Conservation (phyloP, 371 early-diverging fungal species). For the Lichtheimia ramosa region DNA sequence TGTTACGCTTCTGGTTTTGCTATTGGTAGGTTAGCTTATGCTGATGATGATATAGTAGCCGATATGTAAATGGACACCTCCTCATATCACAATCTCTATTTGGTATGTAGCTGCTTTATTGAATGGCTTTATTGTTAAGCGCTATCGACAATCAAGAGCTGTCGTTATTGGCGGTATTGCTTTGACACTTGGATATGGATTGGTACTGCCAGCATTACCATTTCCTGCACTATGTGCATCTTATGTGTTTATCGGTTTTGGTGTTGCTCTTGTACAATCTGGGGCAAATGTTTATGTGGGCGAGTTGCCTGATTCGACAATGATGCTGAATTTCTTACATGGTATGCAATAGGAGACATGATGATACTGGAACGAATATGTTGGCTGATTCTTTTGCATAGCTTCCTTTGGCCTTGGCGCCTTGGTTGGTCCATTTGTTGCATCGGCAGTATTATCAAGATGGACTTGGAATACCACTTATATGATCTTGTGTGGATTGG, state of each 20-base stretch:
- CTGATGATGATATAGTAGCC: too few relatives aligned
- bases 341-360: constrained; percentile 8
- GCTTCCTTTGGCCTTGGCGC: constrained; percentile 27
- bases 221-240: constrained; percentile 20
- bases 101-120: constrained; percentile 14
- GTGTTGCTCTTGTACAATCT: constrained; percentile 18
- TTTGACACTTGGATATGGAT: constrained; percentile 9
- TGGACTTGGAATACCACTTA: constrained; percentile 18
- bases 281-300: constrained; percentile 20
- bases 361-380: not conserved
- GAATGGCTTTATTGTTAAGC: constrained; percentile 18
- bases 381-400: not conserved
- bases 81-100: not conserved
- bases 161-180: constrained; percentile 12
- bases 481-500: constrained; percentile 12
- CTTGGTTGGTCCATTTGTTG: constrained; percentile 22
- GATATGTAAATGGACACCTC: not conserved
- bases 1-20: constrained; percentile 21
- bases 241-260: constrained; percentile 21
- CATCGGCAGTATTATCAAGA: constrained; percentile 10
- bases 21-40: constrained; percentile 11
- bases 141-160: constrained; percentile 13
- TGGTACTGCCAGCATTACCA: constrained; percentile 14
- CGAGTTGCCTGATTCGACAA: constrained; percentile 19
- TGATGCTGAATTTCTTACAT: constrained; percentile 25